phyloP scores from a whole-genome alignment of 2,329 filamentous ascomycete genomes.

The Coleophoma eucalyptorum region DNA sequence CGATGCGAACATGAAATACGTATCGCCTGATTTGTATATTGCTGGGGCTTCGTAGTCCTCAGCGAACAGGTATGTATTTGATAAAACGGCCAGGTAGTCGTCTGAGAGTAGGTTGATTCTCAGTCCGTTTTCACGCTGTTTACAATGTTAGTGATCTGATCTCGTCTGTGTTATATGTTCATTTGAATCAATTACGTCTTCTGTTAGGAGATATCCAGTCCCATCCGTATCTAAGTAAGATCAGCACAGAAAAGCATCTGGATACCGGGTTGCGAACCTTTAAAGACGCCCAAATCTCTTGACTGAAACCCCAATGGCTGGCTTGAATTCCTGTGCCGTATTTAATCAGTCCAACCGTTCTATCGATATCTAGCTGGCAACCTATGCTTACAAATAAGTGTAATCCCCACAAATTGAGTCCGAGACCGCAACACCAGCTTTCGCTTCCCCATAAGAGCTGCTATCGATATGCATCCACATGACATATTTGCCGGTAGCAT shows the following conservation, averaged over 20 bases:
- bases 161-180: slow-evolving; percentile 27
- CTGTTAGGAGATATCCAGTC: slow-evolving; percentile 56
- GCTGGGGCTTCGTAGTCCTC: slow-evolving; percentile 60
- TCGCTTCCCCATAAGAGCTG: slow-evolving; percentile 57
- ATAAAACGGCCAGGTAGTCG: slow-evolving; percentile 50
- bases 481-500: slow-evolving; percentile 60
- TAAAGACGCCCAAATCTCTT: slow-evolving; percentile 27
- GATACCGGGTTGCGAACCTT: slow-evolving; percentile 12
- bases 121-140: slow-evolving; percentile 51
- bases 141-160: neutral
- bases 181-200: slow-evolving; percentile 47
- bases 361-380: neutral
- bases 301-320: slow-evolving; percentile 28
- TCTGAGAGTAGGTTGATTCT: slow-evolving; percentile 52
- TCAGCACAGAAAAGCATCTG: too few species aligned
- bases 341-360: slow-evolving; percentile 4
- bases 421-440: slow-evolving; percentile 59
- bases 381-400: slow-evolving; percentile 32
- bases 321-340: slow-evolving; percentile 15
- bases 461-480: slow-evolving; percentile 67
- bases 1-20: slow-evolving; percentile 64
- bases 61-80: slow-evolving; percentile 39
- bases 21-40: slow-evolving; percentile 53
- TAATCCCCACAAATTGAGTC: slow-evolving; percentile 59
- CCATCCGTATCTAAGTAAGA: slow-evolving; percentile 52